A percentile compares a stretch with the other conserved stretches of the same genome.
These are phyloP conservation scores for Sporothrix pallida DNA, from an alignment of 2,329 filamentous ascomycete species.

Conservation along the genomic window DNA sequence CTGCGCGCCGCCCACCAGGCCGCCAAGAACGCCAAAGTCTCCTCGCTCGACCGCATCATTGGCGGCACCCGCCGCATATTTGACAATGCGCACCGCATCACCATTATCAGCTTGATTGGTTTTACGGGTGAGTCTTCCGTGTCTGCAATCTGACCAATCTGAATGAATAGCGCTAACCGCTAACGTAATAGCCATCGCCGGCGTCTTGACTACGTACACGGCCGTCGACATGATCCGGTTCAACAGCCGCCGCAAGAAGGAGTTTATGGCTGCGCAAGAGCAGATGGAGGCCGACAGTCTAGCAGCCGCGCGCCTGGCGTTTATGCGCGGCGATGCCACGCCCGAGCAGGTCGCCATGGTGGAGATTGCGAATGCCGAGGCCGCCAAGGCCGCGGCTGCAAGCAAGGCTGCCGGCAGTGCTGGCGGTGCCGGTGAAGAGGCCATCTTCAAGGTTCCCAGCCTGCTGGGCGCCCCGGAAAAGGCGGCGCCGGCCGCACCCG, in stretches of 20 bases:
- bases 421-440: slow-evolving; percentile 28
- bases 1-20: slow-evolving; percentile 70
- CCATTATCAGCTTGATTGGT: slow-evolving; percentile 60
- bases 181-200: slow-evolving; percentile 54
- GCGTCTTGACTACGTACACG: slow-evolving; percentile 63
- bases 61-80: slow-evolving; percentile 56
- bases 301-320: slow-evolving; percentile 63
- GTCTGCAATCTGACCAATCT: too few relatives aligned
- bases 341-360: slow-evolving; percentile 62
- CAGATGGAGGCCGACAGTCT: slow-evolving; percentile 61
- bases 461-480: slow-evolving; percentile 53
- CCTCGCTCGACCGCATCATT: slow-evolving; percentile 58
- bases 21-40: slow-evolving; percentile 65
- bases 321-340: slow-evolving; percentile 63
- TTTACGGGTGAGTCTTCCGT: slow-evolving; percentile 59
- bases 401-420: slow-evolving; percentile 26
- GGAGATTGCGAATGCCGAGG: slow-evolving; percentile 61
- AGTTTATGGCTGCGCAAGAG: slow-evolving; percentile 63
- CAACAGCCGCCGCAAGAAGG: slow-evolving; percentile 64
- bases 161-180: too few relatives aligned
- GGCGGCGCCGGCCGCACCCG: slow-evolving; percentile 36
- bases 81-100: slow-evolving; percentile 62
- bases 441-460: slow-evolving; percentile 54
- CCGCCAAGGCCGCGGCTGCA: slow-evolving; percentile 34
- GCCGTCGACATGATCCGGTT: slow-evolving; percentile 66